Percentiles rank a stretch among this genome's conserved stretches.
Evolutionary conservation across 768 basidiomycete species (phyloP).

Genomic region (Boletus coccyginus): DNA sequence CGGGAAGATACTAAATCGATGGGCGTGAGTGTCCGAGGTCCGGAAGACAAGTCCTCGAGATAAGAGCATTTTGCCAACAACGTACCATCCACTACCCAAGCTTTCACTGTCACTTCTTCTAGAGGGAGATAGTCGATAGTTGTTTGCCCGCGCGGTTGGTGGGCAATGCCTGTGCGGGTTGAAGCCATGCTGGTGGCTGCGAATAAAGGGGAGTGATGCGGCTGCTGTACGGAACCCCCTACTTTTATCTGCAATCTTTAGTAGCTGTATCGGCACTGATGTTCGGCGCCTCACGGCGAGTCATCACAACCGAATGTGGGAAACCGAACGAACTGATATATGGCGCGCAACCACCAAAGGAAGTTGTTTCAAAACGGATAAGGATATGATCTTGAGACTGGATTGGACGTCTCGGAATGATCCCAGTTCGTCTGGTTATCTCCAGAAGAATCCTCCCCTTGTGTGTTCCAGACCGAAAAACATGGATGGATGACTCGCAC

Average conservation of each 20-base stretch:
- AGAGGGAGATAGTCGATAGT: conserved; percentile 36
- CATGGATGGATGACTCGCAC: background rate
- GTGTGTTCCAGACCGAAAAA: background rate
- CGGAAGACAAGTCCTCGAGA: background rate
- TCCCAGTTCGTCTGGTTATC: conserved; percentile 1
- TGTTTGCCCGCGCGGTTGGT: conserved; percentile 25
- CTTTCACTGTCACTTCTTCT: conserved; percentile 40
- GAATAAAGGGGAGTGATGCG: background rate
- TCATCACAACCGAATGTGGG: conserved; percentile 6
- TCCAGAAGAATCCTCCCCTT: conserved; percentile 4
- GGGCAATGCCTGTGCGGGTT: conserved; percentile 28
- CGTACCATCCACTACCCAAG: conserved; percentile 44
- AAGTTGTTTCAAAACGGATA: background rate
- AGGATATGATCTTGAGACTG: background rate
- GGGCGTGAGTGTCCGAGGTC: background rate
- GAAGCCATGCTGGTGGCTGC: conserved; percentile 15
- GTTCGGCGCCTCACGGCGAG: background rate
- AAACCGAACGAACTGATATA: background rate
- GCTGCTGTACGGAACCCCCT: conserved; percentile 3
- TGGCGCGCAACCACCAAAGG: background rate
- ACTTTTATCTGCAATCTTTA: conserved; percentile 12
- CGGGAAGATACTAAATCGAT: conserved; percentile 40
- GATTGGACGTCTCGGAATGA: background rate
- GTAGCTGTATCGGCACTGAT: conserved; percentile 5
- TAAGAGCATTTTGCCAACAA: background rate